Percentiles rank a stretch among this genome's conserved stretches.
These are phyloP conservation scores for Hypoxylon trugodes DNA, from an alignment of 495 filamentous ascomycete species.

Conservation along the genomic window DNA sequence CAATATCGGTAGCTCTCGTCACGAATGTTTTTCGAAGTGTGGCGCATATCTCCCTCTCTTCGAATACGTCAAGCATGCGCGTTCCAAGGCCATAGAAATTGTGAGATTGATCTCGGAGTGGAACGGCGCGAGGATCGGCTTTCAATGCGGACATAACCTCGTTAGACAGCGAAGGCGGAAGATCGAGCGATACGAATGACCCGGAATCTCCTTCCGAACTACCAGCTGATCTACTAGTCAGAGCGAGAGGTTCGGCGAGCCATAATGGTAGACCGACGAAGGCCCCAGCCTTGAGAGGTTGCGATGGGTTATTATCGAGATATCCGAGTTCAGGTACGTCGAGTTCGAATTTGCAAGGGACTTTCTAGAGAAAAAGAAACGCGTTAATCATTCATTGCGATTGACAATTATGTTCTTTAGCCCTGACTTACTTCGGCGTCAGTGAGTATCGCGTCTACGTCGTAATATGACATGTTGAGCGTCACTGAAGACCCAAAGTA, in stretches of 20 bases:
- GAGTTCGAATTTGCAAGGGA: conserved; percentile 92
- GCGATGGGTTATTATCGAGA: conserved; percentile 73
- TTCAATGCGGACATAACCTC: conserved; percentile 90
- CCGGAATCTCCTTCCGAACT: conserved; percentile 49
- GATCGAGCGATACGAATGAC: conserved; percentile 79
- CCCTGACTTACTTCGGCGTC: conserved; percentile 75
- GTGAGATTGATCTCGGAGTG: conserved; percentile 79
- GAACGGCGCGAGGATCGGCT: conserved; percentile 86
- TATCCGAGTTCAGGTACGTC: conserved; percentile 87
- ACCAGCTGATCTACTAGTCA: conserved; percentile 69
- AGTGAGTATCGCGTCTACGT: conserved; percentile 91
- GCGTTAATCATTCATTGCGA: conserved; percentile 4
- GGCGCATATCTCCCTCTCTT: conserved; percentile 87
- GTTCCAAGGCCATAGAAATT: conserved; percentile 88
- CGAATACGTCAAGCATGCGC: conserved; percentile 87
- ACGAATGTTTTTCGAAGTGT: conserved; percentile 85
- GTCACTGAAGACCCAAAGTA: conserved; percentile 2
- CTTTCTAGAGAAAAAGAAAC: conserved; percentile 67
- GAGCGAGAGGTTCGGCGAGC: conserved; percentile 96
- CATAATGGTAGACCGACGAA: conserved; percentile 87
- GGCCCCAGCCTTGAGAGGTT: conserved; percentile 78
- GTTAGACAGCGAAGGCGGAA: conserved; percentile 78
- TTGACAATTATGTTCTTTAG: neutral
- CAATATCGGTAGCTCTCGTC: conserved; percentile 80
- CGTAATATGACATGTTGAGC: conserved; percentile 84